These are phyloP conservation scores for Talaromyces verruculosus DNA, from an alignment of 2,329 filamentous ascomycete genomes.

Conservation along the genomic window DNA sequence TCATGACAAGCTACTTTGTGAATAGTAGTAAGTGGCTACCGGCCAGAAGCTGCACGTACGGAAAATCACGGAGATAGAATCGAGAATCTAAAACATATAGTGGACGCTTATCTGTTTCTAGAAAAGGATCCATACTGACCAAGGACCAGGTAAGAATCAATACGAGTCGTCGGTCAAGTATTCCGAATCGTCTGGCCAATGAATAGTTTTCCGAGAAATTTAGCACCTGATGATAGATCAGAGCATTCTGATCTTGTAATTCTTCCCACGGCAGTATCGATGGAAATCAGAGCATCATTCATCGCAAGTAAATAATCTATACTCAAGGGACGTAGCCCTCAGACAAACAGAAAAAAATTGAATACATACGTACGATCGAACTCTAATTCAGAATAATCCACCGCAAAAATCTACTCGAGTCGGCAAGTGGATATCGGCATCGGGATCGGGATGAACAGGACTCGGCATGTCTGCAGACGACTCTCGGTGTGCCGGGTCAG, in stretches of 20 bases:
- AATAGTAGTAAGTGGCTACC: no score
- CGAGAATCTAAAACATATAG: background rate
- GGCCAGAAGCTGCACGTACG: background rate
- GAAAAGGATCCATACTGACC: background rate
- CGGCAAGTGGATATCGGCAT: conserved; percentile 5
- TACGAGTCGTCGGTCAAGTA: background rate
- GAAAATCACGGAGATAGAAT: background rate
- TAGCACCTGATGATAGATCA: no score
- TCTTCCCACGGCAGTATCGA: no score
- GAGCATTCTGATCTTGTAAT: no score
- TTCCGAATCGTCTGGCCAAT: background rate
- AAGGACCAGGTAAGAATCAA: background rate
- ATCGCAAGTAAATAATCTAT: no score
- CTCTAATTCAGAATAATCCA: no score
- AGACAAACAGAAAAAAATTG: no score
- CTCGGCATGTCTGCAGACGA: background rate
- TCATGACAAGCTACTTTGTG: background rate
- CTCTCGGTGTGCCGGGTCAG: conserved; percentile 6
- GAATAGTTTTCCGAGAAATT: no score
- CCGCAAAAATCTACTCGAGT: background rate
- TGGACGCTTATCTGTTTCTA: background rate
- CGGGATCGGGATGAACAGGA: background rate
- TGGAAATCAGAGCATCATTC: no score
- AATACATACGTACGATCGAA: no score
- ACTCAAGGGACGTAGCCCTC: no score